Conservation (phyloP, 805 yeast species). For the Yarrowia bubula region DNA sequence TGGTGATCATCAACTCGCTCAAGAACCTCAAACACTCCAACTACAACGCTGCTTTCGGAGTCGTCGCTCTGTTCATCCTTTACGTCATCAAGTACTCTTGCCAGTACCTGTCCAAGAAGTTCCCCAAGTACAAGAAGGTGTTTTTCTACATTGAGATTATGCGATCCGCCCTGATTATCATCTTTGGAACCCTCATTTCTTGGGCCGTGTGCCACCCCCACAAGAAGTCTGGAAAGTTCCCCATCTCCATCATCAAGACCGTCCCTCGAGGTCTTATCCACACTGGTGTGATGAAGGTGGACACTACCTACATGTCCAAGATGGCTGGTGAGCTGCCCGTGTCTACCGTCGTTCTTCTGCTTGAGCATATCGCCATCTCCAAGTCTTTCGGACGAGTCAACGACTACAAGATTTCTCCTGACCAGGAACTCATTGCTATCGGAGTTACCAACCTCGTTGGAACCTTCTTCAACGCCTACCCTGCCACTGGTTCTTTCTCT, state of each 20-base stretch:
- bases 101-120: slow-evolving; percentile 58
- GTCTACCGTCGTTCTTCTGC: slow-evolving; percentile 72
- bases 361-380: slow-evolving; percentile 91
- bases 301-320: slow-evolving; percentile 54
- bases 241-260: slow-evolving; percentile 63
- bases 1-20: slow-evolving; percentile 66
- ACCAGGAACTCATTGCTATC: slow-evolving; percentile 91
- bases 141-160: slow-evolving; percentile 73
- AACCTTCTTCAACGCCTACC: slow-evolving; percentile 89
- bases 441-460: slow-evolving; percentile 90
- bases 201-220: slow-evolving; percentile 67
- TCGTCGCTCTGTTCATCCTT: slow-evolving; percentile 68
- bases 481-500: slow-evolving; percentile 93
- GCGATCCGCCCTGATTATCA: slow-evolving; percentile 77
- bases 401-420: slow-evolving; percentile 86
- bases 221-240: slow-evolving; percentile 43
- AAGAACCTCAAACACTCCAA: slow-evolving; percentile 67
- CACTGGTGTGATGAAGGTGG: slow-evolving; percentile 69
- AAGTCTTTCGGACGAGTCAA: slow-evolving; percentile 91
- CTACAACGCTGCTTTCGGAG: slow-evolving; percentile 86
- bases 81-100: slow-evolving; percentile 68
- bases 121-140: slow-evolving; percentile 53
- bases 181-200: slow-evolving; percentile 77
- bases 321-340: slow-evolving; percentile 82
- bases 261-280: slow-evolving; percentile 82